Evolutionary conservation across 2,329 filamentous ascomycete species (phyloP).

Genomic region (Penicillium sp.): DNA sequence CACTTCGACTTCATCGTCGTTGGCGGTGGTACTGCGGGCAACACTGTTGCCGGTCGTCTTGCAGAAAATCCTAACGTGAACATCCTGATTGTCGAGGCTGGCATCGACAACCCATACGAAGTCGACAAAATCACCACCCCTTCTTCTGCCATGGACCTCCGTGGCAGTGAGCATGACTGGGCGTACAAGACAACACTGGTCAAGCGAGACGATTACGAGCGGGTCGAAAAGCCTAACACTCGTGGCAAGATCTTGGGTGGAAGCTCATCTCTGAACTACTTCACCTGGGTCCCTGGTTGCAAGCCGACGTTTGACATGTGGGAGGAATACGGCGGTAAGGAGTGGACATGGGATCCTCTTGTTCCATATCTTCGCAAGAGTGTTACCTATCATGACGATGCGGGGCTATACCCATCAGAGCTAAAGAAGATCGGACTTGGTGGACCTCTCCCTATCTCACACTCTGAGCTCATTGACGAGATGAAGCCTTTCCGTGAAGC

Average conservation of each 20-base stretch:
- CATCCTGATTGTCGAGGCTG: constrained; percentile 18
- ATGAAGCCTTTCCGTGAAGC: constrained; percentile 44
- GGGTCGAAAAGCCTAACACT: constrained; percentile 60
- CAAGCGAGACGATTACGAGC: constrained; percentile 55
- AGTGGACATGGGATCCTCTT: constrained; percentile 54
- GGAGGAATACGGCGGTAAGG: constrained; percentile 40
- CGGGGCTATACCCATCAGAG: constrained; percentile 38
- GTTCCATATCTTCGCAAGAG: constrained; percentile 43
- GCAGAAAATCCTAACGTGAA: constrained; percentile 23
- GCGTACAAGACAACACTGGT: constrained; percentile 59
- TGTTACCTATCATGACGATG: constrained; percentile 54
- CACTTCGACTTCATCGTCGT: constrained; percentile 35
- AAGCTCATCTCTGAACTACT: constrained; percentile 58
- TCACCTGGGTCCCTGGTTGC: constrained; percentile 58
- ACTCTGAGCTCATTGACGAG: constrained; percentile 52
- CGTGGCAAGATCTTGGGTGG: constrained; percentile 58
- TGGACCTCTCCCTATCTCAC: constrained; percentile 43
- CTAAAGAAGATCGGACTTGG: constrained; percentile 49
- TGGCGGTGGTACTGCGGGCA: constrained; percentile 32
- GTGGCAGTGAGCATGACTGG: constrained; percentile 57
- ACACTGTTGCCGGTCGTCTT: constrained; percentile 31
- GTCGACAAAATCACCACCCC: constrained; percentile 55
- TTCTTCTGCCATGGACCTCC: constrained; percentile 51
- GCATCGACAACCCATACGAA: constrained; percentile 38
- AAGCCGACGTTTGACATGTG: constrained; percentile 53